Evolutionary conservation across 2,329 filamentous ascomycete genomes (phyloP), one percentile per base, ranked within the genome.

Genomic region (Fusarium torreyae): DNA sequence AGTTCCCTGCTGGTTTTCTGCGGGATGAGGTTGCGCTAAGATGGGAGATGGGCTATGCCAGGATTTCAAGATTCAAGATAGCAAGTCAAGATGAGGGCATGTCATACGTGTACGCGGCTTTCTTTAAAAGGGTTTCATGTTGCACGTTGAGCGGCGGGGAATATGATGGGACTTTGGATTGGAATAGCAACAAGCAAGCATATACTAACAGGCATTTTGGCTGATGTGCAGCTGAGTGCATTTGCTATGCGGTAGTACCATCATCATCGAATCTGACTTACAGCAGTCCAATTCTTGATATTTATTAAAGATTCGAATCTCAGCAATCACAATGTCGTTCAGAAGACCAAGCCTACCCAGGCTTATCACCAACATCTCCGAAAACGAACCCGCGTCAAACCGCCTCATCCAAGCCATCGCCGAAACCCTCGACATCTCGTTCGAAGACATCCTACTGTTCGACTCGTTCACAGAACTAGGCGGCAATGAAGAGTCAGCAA

Each of bases 381-480:
- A 52, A 28, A 50, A 61, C n/a, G 63, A 72, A 7, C 57, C 75
- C 8, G 45, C 72, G 22, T 69, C 78, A 39, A 76, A 79, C n/a
- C 72, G 76, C 14, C 74, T 82, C 18, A 71, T 77, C 31, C 66
- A 71, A 18, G 78, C 76, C 22, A 73, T 82, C 38, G 76, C 82
- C 4, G 73, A 79, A 26, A 78, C 81, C 1, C 76, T 85, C 11
- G 73, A 76, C 17, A 73, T 82, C 5, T 71, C 77, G 3, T 59
- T 65, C 8, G 60, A 73, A 22, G 67, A 74, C 2, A 75, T 84
- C 15, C 72, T 76, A 15, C 70, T 81, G 8, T 77, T 80, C 57
- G 80, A 82, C 60, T 85, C 83, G 14, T 85, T 85, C 54, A 67
- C 71, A 44, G 83, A 85, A 24, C 73, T 84, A 10, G 83, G 84